Conservation (phyloP, 768 basidiomycete genomes). For the Suillus subaureus region DNA sequence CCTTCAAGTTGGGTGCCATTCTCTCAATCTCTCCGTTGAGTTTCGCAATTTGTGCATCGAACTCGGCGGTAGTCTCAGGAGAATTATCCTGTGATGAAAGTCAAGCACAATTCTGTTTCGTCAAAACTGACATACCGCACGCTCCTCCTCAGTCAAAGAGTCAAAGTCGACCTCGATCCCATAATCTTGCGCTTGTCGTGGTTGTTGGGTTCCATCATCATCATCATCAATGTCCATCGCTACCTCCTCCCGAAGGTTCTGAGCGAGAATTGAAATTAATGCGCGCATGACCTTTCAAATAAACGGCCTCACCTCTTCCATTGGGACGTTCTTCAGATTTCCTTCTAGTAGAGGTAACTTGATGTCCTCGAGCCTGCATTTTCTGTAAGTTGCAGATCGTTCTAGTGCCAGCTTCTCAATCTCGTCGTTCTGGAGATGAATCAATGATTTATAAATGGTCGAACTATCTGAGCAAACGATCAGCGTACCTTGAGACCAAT, state of each 20-base stretch:
- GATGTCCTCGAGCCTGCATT: constrained; percentile 93
- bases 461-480: constrained; percentile 15
- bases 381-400: constrained; percentile 83
- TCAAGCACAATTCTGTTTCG: constrained; percentile 1
- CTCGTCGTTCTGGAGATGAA: constrained; percentile 68
- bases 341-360: constrained; percentile 77
- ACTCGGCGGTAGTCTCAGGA: constrained; percentile 61
- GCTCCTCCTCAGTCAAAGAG: constrained; percentile 71
- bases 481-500: constrained; percentile 71
- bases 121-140: constrained; percentile 47
- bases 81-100: constrained; percentile 52
- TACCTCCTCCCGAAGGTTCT: constrained; percentile 84
- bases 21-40: constrained; percentile 81
- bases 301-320: constrained; percentile 77
- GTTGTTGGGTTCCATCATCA: constrained; percentile 75
- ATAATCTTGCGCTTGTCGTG: constrained; percentile 74
- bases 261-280: constrained; percentile 13
- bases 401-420: constrained; percentile 89
- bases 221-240: constrained; percentile 90
- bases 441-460: background rate
- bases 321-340: constrained; percentile 81
- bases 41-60: constrained; percentile 73
- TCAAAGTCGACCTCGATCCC: constrained; percentile 91
- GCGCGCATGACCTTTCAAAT: background rate
- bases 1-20: constrained; percentile 97